Evolutionary conservation across 257 asterid species (phyloP).

Genomic region (Gentiana dahurica): DNA sequence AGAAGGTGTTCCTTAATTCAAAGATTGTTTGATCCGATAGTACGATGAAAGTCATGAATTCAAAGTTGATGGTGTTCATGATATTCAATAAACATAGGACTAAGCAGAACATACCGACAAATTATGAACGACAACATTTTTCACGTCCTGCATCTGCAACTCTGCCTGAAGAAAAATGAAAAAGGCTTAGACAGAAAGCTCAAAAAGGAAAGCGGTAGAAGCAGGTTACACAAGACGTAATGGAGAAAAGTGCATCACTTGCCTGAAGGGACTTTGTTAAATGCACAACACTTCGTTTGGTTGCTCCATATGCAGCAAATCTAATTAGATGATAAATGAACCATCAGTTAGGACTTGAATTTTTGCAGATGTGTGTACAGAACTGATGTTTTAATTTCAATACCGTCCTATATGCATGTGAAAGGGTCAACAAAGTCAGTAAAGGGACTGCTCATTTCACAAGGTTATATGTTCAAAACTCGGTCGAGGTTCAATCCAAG

Average conservation of each 20-base stretch:
- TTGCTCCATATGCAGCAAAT: constrained; percentile 98
- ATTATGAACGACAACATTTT: constrained; percentile 69
- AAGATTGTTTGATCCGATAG: too few species aligned
- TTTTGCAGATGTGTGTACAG: neutral
- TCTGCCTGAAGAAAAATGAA: constrained; percentile 60
- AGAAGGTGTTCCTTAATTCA: too few species aligned
- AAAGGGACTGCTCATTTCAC: too few species aligned
- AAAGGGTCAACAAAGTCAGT: too few species aligned
- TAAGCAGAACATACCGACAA: constrained; percentile 61
- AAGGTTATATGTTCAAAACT: too few species aligned
- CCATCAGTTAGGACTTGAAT: neutral
- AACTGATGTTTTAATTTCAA: neutral
- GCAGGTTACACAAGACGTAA: neutral
- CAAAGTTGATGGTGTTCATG: neutral
- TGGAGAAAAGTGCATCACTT: constrained; percentile 13
- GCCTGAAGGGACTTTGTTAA: constrained; percentile 94
- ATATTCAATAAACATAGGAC: neutral
- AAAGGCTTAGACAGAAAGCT: neutral
- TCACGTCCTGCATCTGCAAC: constrained; percentile 88
- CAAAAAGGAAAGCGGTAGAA: neutral
- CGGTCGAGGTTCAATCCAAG: too few species aligned
- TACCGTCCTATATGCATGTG: too few species aligned
- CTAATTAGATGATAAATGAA: constrained; percentile 27
- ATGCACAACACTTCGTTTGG: constrained; percentile 97
- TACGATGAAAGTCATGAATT: neutral